A percentile compares a stretch with the other conserved stretches of the same genome.
Conservation (phyloP, 1,139 yeast genomes). For the Protomyces gravidus region DNA sequence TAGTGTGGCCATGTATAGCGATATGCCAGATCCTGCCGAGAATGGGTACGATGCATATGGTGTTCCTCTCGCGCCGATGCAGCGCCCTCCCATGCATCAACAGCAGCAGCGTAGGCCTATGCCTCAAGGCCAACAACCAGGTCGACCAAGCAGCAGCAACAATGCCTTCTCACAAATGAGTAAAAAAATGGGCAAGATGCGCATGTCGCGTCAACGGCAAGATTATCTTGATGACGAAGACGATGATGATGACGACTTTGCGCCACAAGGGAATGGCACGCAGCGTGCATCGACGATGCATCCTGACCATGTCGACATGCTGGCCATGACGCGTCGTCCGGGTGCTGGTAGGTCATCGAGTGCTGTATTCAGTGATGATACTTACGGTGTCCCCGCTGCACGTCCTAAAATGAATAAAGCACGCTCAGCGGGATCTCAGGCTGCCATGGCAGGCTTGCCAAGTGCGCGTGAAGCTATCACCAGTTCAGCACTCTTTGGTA, state of each 20-base stretch:
- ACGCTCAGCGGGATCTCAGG: constrained; percentile 1
- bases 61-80: background rate
- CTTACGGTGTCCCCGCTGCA: constrained; percentile 1
- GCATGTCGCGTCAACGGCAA: constrained; percentile 6
- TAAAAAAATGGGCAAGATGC: constrained; percentile 22
- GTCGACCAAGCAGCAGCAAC: constrained; percentile 1
- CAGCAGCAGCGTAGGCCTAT: background rate
- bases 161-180: constrained; percentile 13
- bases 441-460: constrained; percentile 13
- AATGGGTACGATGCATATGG: constrained; percentile 15
- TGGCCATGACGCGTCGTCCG: constrained; percentile 25
- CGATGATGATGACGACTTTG: constrained; percentile 28
- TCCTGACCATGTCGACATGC: constrained; percentile 30
- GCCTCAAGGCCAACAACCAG: background rate
- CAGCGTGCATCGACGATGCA: constrained; percentile 20
- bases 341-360: constrained; percentile 3
- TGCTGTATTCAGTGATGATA: background rate
- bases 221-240: constrained; percentile 15
- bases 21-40: constrained; percentile 6
- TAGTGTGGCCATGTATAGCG: constrained; percentile 33
- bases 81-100: no score
- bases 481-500: constrained; percentile 15
- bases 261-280: background rate
- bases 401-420: constrained; percentile 8
- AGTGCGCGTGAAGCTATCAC: constrained; percentile 16